phyloP scores from a whole-genome alignment of 75 land plant species.

The Larix kaempferi region DNA sequence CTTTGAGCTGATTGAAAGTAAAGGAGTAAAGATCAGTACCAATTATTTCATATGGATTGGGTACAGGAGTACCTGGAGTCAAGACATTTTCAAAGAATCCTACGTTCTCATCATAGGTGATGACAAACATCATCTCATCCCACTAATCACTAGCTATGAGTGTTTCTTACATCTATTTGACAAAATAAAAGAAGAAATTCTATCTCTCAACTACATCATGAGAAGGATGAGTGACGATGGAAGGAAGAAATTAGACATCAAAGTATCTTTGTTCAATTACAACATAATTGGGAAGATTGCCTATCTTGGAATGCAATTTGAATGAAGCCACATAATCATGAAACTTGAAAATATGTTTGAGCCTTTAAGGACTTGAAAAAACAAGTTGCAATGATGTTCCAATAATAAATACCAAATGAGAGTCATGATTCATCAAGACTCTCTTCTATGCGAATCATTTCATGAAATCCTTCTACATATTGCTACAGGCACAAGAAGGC shows the following conservation, averaged over 20 bases:
- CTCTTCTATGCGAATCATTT: constrained; percentile 92
- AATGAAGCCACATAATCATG: constrained; percentile 56
- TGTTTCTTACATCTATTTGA: constrained; percentile 92
- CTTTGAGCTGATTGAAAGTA: constrained; percentile 77
- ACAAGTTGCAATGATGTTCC: constrained; percentile 78
- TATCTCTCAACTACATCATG: constrained; percentile 86
- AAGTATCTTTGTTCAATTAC: constrained; percentile 91
- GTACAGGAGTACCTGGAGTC: constrained; percentile 74
- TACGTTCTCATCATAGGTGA: constrained; percentile 97
- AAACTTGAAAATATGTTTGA: constrained; percentile 58
- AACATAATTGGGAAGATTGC: constrained; percentile 72
- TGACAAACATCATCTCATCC: constrained; percentile 77
- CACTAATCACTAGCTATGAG: constrained; percentile 86
- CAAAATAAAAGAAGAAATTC: too few species aligned
- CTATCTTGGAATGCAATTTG: constrained; percentile 61
- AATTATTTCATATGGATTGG: constrained; percentile 79
- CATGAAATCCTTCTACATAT: constrained; percentile 75
- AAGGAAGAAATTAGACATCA: constrained; percentile 50
- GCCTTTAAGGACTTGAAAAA: constrained; percentile 68
- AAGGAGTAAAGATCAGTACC: constrained; percentile 77
- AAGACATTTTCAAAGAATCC: constrained; percentile 95
- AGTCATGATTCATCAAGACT: constrained; percentile 64
- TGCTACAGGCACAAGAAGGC: constrained; percentile 80
- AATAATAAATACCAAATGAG: constrained; percentile 87
- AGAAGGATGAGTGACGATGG: constrained; percentile 95